Evolutionary conservation across 495 filamentous ascomycete genomes (phyloP), one percentile per base, ranked within the genome.

Genomic region (Penicillium ochrochloron): DNA sequence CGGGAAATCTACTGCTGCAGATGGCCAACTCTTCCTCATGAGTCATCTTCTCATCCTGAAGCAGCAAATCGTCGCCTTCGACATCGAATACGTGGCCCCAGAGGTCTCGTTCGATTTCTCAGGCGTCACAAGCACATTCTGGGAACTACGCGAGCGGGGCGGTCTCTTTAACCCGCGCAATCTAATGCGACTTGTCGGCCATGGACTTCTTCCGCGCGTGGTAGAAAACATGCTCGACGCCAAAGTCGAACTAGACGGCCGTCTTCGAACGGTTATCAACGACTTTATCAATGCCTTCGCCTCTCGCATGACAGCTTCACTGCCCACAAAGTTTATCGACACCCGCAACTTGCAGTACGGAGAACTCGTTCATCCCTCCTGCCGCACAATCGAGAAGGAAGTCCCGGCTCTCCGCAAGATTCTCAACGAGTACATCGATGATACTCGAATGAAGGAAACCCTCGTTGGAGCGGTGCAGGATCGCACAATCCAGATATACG

Each of bases 31-130:
- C 34, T 97, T 97, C 76, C 86, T 96, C 64, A 89, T 97, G 76
- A 93, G 92, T 66, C 94, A 97, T 72, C 83, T 97, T 3, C 88
- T 97, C 42, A 87, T 96, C 63, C 86, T 97, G 12, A 96, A 96
- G 70, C 92, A 94, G 66, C 90, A 94, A 66, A 92, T 97, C 33
- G 86, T 97, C 39, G 92, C 93, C 19, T 93, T 97, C 65, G 93
- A 97, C 78, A 95, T 97, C 61, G 88, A 90, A 73, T 94, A 90
- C 67, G 91, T 93, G 50, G 87, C 90, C 35, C 89, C 91, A 35
- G 88, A 88, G 63, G 79, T 90, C 34, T 84, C 86, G 19, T 84
- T 91, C 66, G 89, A 96, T 75, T 95, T 97, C 75, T 86, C 90
- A 25, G 86, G 86, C 56, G 83, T 95, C 15, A 92, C 89, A 73